Conservation (phyloP, 2,329 filamentous ascomycete species). For the Talaromyces atroroseus region DNA sequence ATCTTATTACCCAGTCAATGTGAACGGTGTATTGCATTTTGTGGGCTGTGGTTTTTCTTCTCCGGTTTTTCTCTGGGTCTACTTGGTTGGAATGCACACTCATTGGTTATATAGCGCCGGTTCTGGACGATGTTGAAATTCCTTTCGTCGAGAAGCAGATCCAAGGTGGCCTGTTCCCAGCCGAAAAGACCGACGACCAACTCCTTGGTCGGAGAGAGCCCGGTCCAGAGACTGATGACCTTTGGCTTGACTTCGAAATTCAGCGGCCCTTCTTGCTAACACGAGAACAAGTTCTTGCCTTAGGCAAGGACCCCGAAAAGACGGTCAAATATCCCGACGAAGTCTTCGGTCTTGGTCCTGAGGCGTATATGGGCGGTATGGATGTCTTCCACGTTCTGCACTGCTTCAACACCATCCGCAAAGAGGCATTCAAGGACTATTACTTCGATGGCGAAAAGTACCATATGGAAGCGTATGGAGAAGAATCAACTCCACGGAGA, state of each 20-base stretch:
- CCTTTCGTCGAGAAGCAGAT: constrained; percentile 13
- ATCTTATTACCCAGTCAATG: no score
- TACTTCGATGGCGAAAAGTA: constrained; percentile 11
- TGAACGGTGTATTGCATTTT: no score
- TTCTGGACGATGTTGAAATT: constrained; percentile 15
- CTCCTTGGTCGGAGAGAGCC: constrained; percentile 25
- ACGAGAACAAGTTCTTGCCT: constrained; percentile 20
- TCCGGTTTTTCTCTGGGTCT: not conserved
- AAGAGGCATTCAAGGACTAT: constrained; percentile 17
- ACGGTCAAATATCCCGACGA: constrained; percentile 17
- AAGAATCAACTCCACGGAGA: constrained; percentile 15
- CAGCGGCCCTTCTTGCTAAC: constrained; percentile 19
- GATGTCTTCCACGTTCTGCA: constrained; percentile 39
- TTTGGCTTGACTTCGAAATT: constrained; percentile 28
- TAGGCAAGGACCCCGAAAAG: constrained; percentile 28
- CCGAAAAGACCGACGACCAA: constrained; percentile 15
- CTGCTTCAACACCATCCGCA: constrained; percentile 33
- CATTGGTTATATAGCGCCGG: constrained; percentile 11
- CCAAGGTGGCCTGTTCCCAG: constrained; percentile 24
- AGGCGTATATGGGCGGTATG: constrained; percentile 30
- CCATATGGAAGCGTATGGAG: constrained; percentile 13
- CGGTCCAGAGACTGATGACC: constrained; percentile 22
- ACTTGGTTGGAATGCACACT: not conserved
- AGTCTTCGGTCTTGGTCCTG: constrained; percentile 25
- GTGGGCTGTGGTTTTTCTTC: no score